A percentile compares a stretch with the other conserved stretches of the same genome.
phyloP scores from a whole-genome alignment of 352 stramenopile genomes.

The Phytophthora ramorum region DNA sequence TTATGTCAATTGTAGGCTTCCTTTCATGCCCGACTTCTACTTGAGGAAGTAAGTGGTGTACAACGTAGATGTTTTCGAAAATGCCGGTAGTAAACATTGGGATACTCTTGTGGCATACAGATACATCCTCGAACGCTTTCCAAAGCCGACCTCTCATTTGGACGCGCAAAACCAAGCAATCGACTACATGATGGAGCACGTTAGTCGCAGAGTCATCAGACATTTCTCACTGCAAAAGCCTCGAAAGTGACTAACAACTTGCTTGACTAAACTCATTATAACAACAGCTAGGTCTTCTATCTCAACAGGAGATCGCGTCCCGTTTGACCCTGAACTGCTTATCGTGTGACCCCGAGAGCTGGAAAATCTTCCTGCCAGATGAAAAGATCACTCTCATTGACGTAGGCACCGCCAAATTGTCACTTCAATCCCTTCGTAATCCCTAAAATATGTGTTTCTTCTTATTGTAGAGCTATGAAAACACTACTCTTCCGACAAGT shows the following conservation, averaged over 20 bases:
- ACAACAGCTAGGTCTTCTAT: conserved; percentile 52
- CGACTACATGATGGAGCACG: conserved; percentile 77
- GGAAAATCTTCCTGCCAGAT: conserved; percentile 52
- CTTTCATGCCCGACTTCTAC: conserved; percentile 77
- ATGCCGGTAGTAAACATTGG: neutral
- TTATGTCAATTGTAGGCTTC: conserved; percentile 45
- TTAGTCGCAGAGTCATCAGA: conserved; percentile 6
- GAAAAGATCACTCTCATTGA: conserved; percentile 72
- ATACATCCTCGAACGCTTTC: conserved; percentile 63
- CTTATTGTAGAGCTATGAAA: conserved; percentile 53
- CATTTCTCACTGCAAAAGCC: neutral
- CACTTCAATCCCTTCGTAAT: neutral
- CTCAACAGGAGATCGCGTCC: conserved; percentile 74
- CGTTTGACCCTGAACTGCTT: conserved; percentile 68
- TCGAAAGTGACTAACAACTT: neutral
- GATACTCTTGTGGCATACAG: conserved; percentile 23
- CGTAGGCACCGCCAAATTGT: conserved; percentile 27
- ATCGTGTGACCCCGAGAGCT: conserved; percentile 54
- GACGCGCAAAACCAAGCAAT: conserved; percentile 46
- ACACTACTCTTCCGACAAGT: conserved; percentile 49
- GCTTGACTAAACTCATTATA: neutral
- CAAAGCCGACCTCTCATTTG: conserved; percentile 38
- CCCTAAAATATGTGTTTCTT: conserved; percentile 1
- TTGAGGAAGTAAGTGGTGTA: conserved; percentile 60
- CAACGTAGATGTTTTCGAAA: neutral